Base-by-base conservation (phyloP, 2,329 filamentous ascomycete genomes). In the Chaetomium sp. region DNA sequence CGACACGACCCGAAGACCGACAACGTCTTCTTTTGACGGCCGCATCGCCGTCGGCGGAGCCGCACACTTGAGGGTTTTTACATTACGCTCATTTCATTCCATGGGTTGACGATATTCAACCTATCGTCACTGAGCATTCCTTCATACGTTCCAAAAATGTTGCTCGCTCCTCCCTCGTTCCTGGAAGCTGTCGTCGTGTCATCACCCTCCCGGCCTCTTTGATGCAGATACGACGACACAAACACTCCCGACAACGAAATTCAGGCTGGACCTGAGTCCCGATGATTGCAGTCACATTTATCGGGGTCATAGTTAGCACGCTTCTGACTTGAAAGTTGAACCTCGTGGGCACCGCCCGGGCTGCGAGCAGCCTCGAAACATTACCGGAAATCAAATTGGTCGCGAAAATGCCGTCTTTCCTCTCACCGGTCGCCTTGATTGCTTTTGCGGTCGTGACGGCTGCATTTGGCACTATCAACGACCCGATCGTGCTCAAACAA, bases 381-480 rank as follows among this genome's bases (percentile, higher is more conserved):
- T 19, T 54, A 6, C 13, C 21, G 4, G 12, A 23, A 38, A 25
- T 7, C 31, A 38, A 3, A 23, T 16, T 10, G 10, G 10, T 5
- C 47, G 7, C 47, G 5, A 29, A 31, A 31, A 54, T 31, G 19
- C 7, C 31, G 31, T 9, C 16, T n/a, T 16, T 16, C 8, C 4
- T 31, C 49, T 13, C 23, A 2, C n/a, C 4, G 21, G 13, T 29
- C 49, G n/a, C 29, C 58, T 16, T 31, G 33, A 16, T 29, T 21
- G 21, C 23, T 23, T 13, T 60, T 7, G 1, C 16, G 7, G 58
- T 19, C 3, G 16, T 58, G 21, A 60, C 47, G 3, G 53, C 62
- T 2, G 60, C 65, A 0, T 71, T 71, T 21, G 70, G 68, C 12
- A 71, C 70, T 29, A 70, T 71, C 60, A 71, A 71, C 62, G 70